A percentile compares a stretch with the other conserved stretches of the same genome.
Evolutionary conservation across 768 basidiomycete genomes (phyloP).

Genomic region (Psilocybe cubensis): DNA sequence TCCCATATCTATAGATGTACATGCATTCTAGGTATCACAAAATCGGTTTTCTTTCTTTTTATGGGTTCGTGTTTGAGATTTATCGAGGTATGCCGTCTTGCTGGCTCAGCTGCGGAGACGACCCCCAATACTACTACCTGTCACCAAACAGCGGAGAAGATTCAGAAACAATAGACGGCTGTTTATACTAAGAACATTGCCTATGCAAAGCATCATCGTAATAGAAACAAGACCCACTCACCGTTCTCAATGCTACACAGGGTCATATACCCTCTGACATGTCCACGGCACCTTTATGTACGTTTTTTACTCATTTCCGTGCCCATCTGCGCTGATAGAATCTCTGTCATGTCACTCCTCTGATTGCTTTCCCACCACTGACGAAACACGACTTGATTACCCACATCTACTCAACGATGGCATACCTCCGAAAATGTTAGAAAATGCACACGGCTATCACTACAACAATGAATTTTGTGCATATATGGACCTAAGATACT

Average conservation of each 20-base stretch:
- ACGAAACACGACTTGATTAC: conserved; percentile 9
- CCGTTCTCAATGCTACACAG: conserved; percentile 1
- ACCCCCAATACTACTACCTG: background rate
- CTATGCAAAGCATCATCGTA: background rate
- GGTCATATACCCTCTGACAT: background rate
- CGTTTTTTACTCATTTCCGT: conserved; percentile 6
- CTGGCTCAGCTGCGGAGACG: background rate
- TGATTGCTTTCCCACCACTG: conserved; percentile 15
- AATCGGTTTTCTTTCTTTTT: background rate
- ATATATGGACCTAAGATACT: too few species aligned
- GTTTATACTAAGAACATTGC: conserved; percentile 9
- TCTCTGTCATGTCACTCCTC: conserved; percentile 8
- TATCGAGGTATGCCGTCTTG: background rate
- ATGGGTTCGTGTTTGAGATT: background rate
- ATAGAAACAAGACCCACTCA: conserved; percentile 1
- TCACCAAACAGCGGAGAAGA: conserved; percentile 1
- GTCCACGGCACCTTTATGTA: background rate
- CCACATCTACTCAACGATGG: background rate
- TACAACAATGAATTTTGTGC: background rate
- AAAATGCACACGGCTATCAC: conserved; percentile 16
- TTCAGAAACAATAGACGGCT: background rate
- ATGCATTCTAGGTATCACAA: background rate
- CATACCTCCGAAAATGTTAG: background rate
- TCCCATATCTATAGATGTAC: too few species aligned
- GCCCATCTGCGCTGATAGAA: conserved; percentile 20